Evolutionary conservation across 192 early-diverging fungal genomes (phyloP).

Genomic region (Backusella australiensis): DNA sequence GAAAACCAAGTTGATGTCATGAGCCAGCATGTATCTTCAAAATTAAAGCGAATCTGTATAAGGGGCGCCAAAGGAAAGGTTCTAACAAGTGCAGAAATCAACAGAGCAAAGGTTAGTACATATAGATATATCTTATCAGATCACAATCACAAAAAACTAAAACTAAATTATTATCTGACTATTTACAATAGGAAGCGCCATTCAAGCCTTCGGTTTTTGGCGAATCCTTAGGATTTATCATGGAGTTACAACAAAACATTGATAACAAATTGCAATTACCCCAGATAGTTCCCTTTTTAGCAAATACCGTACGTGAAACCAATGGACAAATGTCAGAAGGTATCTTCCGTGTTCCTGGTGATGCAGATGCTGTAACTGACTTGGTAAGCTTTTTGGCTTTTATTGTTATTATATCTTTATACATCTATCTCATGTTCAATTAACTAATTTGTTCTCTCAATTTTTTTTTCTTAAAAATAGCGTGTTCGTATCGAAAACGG

Average conservation of each 20-base stretch:
- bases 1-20: constrained; percentile 51
- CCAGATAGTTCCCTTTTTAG: constrained; percentile 78
- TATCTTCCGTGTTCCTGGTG: constrained; percentile 95
- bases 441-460: neutral
- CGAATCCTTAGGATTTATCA: constrained; percentile 83
- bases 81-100: constrained; percentile 65
- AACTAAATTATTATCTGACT: neutral
- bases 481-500: constrained; percentile 83
- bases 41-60: constrained; percentile 70
- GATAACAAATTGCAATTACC: constrained; percentile 62
- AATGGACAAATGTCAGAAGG: constrained; percentile 85
- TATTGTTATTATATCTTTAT: neutral
- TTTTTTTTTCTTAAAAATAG: constrained; percentile 32
- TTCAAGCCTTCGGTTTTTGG: constrained; percentile 89
- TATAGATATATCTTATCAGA: constrained; percentile 2
- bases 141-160: neutral
- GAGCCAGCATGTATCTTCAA: constrained; percentile 48
- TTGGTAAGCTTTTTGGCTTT: constrained; percentile 40
- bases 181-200: constrained; percentile 62
- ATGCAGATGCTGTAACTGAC: constrained; percentile 82
- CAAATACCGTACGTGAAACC: constrained; percentile 67
- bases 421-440: neutral
- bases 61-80: constrained; percentile 80
- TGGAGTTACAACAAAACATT: constrained; percentile 56
- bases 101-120: constrained; percentile 48